phyloP scores from a whole-genome alignment of 1,139 yeast genomes.

The Kurtzmaniella quercitrusa region DNA sequence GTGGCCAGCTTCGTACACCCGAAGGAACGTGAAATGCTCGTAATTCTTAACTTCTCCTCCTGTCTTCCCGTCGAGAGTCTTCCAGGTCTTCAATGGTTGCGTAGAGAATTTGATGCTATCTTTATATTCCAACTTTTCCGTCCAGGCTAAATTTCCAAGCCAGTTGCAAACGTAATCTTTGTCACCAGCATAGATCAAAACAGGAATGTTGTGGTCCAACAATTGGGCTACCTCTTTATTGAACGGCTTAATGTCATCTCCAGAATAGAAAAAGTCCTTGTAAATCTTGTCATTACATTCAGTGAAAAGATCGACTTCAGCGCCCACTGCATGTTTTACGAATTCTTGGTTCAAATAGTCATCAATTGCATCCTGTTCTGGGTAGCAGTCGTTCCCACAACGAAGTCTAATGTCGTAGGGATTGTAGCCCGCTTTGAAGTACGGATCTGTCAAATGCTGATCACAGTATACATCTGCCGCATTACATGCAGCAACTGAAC shows the following conservation, averaged over 20 bases:
- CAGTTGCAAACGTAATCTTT: conserved; percentile 39
- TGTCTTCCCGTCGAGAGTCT: conserved; percentile 33
- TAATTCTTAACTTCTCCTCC: conserved; percentile 58
- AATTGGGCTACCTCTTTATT: conserved; percentile 56
- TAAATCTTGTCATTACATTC: conserved; percentile 58
- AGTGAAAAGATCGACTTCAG: conserved; percentile 49
- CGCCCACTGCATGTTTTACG: conserved; percentile 62
- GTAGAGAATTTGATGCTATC: conserved; percentile 22
- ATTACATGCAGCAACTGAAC: conserved; percentile 45
- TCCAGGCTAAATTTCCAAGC: conserved; percentile 36
- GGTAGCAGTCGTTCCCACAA: conserved; percentile 61
- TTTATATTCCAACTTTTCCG: conserved; percentile 26
- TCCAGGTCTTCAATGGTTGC: conserved; percentile 39
- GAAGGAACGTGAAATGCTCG: conserved; percentile 54
- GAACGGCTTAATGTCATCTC: conserved; percentile 66
- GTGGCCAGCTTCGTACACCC: conserved; percentile 67
- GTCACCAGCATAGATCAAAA: conserved; percentile 37
- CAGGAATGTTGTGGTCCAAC: conserved; percentile 45
- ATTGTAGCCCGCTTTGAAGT: conserved; percentile 56
- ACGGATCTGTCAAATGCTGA: conserved; percentile 44
- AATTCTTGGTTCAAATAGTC: conserved; percentile 54
- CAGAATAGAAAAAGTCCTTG: conserved; percentile 49
- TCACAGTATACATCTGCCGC: conserved; percentile 46
- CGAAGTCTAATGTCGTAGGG: conserved; percentile 63
- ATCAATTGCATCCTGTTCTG: conserved; percentile 50